phyloP scores from a whole-genome alignment of 202 grass and related monocot species.

The Musa balbisiana region DNA sequence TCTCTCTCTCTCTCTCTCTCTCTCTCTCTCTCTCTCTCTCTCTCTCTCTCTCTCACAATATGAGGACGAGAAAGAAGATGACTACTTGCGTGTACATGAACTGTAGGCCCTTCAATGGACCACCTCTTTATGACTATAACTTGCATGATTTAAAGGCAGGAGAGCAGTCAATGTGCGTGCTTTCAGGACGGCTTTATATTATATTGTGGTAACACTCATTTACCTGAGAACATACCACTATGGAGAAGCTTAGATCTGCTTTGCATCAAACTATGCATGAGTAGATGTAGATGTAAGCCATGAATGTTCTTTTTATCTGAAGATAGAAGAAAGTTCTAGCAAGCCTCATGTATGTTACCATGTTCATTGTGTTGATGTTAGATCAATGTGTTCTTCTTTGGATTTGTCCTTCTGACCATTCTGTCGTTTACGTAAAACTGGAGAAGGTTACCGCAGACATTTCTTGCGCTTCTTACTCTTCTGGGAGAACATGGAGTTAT shows the following conservation, averaged over 20 bases:
- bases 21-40: too few species aligned
- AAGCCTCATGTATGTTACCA: too few species aligned
- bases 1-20: too few species aligned
- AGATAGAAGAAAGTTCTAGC: too few species aligned
- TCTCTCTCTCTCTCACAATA: too few species aligned
- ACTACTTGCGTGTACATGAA: neutral
- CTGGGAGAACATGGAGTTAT: neutral
- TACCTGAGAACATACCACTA: neutral
- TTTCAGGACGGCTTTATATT: neutral
- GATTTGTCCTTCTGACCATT: neutral
- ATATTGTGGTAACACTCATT: neutral
- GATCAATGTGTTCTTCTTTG: neutral
- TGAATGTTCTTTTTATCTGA: neutral
- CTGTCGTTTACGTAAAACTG: too few species aligned
- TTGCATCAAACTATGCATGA: neutral
- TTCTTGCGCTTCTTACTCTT: neutral
- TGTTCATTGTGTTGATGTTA: too few species aligned
- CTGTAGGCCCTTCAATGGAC: neutral
- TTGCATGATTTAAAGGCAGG: neutral
- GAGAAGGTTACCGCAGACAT: too few species aligned
- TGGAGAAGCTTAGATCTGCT: too few species aligned
- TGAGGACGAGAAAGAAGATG: neutral
- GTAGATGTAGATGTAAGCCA: neutral
- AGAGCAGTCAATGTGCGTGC: neutral
- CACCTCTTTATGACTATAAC: neutral